A percentile compares a stretch with the other conserved stretches of the same genome.
Conservation (phyloP, 2,329 filamentous ascomycete species). For the Ophiosphaerella narmari region DNA sequence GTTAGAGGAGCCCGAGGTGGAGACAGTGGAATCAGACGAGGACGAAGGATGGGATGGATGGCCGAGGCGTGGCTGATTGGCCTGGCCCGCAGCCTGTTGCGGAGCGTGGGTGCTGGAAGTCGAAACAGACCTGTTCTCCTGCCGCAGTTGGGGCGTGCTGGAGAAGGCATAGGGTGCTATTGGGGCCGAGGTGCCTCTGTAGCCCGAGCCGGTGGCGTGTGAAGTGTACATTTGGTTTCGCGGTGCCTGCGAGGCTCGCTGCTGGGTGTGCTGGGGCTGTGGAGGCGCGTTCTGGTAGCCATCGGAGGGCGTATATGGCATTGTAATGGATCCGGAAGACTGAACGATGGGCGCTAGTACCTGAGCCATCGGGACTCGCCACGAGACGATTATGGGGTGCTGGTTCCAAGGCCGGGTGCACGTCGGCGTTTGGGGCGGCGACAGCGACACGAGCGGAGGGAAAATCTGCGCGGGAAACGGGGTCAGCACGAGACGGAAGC, state of each 20-base stretch:
- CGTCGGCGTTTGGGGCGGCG: constrained; percentile 19
- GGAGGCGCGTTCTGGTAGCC: constrained; percentile 49
- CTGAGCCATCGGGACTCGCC: constrained; percentile 47
- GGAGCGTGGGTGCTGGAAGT: constrained; percentile 54
- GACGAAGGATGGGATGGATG: constrained; percentile 48
- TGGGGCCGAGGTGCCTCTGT: constrained; percentile 51
- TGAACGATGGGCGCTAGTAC: constrained; percentile 55
- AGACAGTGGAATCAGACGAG: constrained; percentile 49
- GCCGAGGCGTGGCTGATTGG: constrained; percentile 34
- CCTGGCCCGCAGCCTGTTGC: constrained; percentile 32
- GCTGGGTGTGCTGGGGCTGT: constrained; percentile 43
- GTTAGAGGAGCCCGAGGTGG: constrained; percentile 57
- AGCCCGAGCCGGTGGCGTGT: constrained; percentile 45
- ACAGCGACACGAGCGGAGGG: constrained; percentile 11
- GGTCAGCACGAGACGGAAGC: not conserved
- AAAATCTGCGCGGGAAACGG: not conserved
- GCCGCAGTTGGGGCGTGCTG: constrained; percentile 58
- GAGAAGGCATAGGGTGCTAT: constrained; percentile 58
- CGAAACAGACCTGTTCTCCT: constrained; percentile 61
- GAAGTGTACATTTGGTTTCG: constrained; percentile 51
- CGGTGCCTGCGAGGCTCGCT: constrained; percentile 48
- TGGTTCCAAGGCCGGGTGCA: constrained; percentile 21
- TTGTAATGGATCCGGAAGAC: constrained; percentile 54
- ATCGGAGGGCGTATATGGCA: constrained; percentile 56
- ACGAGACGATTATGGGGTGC: constrained; percentile 21